Conservation (phyloP, 805 yeast species). For the Yarrowia yakushimensis region DNA sequence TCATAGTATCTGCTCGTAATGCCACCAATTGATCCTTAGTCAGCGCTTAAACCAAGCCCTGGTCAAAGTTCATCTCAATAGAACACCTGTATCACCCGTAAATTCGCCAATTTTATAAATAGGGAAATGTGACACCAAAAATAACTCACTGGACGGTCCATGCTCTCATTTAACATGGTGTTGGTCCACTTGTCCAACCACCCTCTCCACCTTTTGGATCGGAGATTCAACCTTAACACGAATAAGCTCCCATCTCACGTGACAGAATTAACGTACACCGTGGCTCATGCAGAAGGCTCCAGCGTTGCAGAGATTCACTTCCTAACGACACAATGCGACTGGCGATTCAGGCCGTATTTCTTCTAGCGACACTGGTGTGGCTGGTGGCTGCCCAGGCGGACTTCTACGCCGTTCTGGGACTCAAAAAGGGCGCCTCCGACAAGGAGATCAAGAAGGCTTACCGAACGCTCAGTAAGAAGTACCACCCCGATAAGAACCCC, state of each 20-base stretch:
- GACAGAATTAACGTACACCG: slow-evolving; percentile 3
- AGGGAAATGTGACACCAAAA: too few species aligned
- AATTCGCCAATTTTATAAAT: too few species aligned
- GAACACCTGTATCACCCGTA: too few species aligned
- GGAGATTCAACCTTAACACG: not conserved
- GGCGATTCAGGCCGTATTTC: slow-evolving; percentile 13
- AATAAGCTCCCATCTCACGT: not conserved
- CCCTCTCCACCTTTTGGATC: not conserved
- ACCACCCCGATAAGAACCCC: slow-evolving; percentile 93
- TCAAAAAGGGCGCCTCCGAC: slow-evolving; percentile 64
- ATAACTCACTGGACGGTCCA: too few species aligned
- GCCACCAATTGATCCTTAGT: too few species aligned
- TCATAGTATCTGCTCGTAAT: too few species aligned
- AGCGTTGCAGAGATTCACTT: not conserved
- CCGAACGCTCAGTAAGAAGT: slow-evolving; percentile 73
- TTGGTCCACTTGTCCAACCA: too few species aligned
- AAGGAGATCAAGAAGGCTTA: slow-evolving; percentile 84
- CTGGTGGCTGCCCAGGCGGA: slow-evolving; percentile 42
- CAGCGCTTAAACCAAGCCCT: not conserved
- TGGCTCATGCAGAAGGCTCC: not conserved
- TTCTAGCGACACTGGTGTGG: slow-evolving; percentile 25
- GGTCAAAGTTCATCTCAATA: not conserved
- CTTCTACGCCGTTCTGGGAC: slow-evolving; percentile 53
- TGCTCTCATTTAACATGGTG: too few species aligned
- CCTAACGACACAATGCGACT: slow-evolving; percentile 4